Base-by-base conservation (phyloP, 1,284 basidiomycete species). In the Cryptococcus jaspeensis region DNA sequence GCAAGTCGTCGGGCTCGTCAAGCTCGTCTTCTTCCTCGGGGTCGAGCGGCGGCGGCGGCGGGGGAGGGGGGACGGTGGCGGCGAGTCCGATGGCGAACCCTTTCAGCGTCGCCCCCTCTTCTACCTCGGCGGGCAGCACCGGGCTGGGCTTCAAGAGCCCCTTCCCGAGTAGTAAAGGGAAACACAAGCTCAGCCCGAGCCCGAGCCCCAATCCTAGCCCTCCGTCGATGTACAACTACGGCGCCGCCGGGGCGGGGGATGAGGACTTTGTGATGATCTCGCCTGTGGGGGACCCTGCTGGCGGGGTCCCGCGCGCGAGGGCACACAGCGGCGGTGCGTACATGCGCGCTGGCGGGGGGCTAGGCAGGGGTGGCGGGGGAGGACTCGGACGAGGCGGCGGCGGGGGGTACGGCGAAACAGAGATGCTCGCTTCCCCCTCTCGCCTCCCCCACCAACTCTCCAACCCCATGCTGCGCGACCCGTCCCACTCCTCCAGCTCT, bases 261-360 rank as follows among this genome's bases (percentile, higher is more conserved):
- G 75, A 76, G 39, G 76, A 78, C 52, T 74, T 76, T 55, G 67
- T 72, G 43, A 74, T 76, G 67, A 70, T 75, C 9, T 75, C 75
- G 0, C 73, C 75, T 2, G 53, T 71, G 12, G 58, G 62, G n/a
- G 53, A 25, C 58, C 28, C 28, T 32, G 28, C 28, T 15, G 32
- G 32, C 35, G 48, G 48, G 18, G 22, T 42, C 12, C 5, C 40
- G 40, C 16, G 22, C 5, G 9, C 5, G 28, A 4, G 28, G 28
- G 28, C 28, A 4, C 9, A 32, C 28, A 32, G 28, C 28, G 28
- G 40, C 5, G 48, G 48, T 22, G 18, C 39, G 35, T 5, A n/a
- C 16, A 38, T 50, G 48, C 23, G 37, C 28, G 28, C 28, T 9
- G 28, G 28, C 28, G 28, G 28, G 5, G 28, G 28, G 28, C 9